Evolutionary conservation across 139 green algal genomes (phyloP), one percentile per base, ranked within the genome.

Genomic region (Coccomyxa sp.): DNA sequence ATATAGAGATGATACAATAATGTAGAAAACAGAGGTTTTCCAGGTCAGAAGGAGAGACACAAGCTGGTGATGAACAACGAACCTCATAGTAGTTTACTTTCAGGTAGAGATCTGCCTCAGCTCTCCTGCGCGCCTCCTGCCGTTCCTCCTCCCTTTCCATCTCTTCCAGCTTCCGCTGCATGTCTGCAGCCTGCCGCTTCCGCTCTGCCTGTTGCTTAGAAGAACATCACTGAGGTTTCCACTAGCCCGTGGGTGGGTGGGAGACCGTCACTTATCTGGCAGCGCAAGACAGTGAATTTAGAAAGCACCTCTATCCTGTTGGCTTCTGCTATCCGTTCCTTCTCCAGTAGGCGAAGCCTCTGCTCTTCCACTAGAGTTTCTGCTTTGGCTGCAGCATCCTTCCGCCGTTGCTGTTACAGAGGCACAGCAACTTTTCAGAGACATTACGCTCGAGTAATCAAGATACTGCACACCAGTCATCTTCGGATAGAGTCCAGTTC

Each of bases 21-120:
- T 51, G 38, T 51, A 7, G 38, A 3, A n/a, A n/a, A 51, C 7
- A 7, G 38, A 51, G 38, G 7, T 11, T 11, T 7, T 7, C 38
- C 38, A 51, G 38, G 38, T 51, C 38, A 51, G 7, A 51, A 7
- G 38, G 38, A 51, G 38, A 51, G 38, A 7, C 7, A 51, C 38
- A 7, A 51, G 38, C 38, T 11, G 38, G 38, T 51, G 38, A 51
- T 51, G 38, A 51, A 7, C 38, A 7, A 51, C 38, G 0, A 27
- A 84, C 81, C 81, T 84, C 66, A 27, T 79, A 84, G 38, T 84
- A 84, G 1, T 23, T 25, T 25, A 76, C 77, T 28, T 79, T 79
- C 21, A 67, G 81, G 66, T 84, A 67, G 27, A 66, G 23, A 13
- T 84, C 81, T 25, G 63, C 32, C 59, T 76, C 67, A 58, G 81